Percentiles rank a stretch among this genome's conserved stretches.
These are phyloP conservation scores for Potentilla sterilis DNA, from an alignment of 306 rosid genomes.

Conservation along the genomic window DNA sequence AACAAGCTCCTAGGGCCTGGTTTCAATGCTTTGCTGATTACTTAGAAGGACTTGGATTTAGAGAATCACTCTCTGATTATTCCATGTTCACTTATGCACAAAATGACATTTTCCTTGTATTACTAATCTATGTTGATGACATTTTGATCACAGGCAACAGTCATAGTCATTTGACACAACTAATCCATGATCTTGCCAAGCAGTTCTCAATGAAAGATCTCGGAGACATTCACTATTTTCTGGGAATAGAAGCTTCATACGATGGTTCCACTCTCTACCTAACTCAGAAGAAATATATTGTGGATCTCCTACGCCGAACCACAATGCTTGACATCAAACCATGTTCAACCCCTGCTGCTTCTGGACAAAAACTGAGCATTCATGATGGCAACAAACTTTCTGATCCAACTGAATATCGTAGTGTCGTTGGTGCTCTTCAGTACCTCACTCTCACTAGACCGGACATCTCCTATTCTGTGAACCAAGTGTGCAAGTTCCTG, in stretches of 20 bases:
- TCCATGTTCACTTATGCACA: background rate
- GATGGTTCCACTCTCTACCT: background rate
- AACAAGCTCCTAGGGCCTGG: background rate
- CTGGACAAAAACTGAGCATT: background rate
- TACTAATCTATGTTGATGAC: too few relatives aligned
- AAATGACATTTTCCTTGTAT: background rate
- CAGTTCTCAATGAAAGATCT: background rate
- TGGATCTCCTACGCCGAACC: background rate
- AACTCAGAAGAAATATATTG: background rate
- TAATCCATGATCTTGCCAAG: background rate
- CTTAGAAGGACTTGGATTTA: background rate
- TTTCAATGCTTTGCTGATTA: background rate
- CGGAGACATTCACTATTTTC: background rate
- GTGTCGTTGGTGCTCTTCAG: background rate
- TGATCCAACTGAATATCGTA: background rate
- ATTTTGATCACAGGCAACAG: background rate
- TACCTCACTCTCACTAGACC: background rate
- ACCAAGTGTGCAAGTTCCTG: too few relatives aligned
- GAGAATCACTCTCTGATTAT: too few relatives aligned
- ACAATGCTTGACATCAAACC: background rate
- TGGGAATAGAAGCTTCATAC: background rate
- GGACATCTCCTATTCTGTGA: background rate
- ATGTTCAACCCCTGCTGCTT: background rate
- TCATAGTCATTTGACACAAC: background rate
- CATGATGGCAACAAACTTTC: background rate